Evolutionary conservation across 2,329 filamentous ascomycete genomes (phyloP), one percentile per base, ranked within the genome.

Genomic region (Neopestalotiopsis rosae): DNA sequence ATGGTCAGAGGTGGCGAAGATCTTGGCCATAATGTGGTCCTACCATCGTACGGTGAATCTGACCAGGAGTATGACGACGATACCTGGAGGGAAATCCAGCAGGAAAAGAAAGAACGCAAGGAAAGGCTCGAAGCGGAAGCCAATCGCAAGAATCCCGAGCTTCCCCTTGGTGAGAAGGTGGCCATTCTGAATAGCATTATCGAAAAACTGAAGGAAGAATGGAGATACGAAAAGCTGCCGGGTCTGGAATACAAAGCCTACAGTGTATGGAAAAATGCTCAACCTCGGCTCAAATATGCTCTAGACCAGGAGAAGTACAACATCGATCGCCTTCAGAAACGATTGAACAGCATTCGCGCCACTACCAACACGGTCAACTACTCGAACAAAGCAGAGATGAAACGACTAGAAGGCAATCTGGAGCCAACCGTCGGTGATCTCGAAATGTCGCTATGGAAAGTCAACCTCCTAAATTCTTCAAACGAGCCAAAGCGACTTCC

Each of bases 371-470:
- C 28, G 73, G 77, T 1, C 80, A 86, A 17, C 76, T 94, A 90
- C 87, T 77, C 79, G 12, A 87, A 81, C 7, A 80, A 82, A 28
- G 74, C 79, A 1, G 84, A 90, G 14, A 76, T 96, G 14, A 80
- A 83, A 32, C 81, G 79, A 5, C 87, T 89, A 73, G 89, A 90
- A 63, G 79, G 81, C 12, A 86, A 81, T 45, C 81, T 97, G 67
- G 90, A 95, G 69, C 81, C 84, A 4, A 94, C 86, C 3, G 80
- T 97, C 0, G 86, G 88, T 45, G 86, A 92, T 67, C 86, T 87
- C 63, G 82, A 91, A 74, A 79, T 87, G 52, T 77, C 85, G 9
- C 74, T 76, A 7, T 91, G 88, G 87, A 76, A 82, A 3, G 81
- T 87, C n/a, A 72, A 77, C 6, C 72, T 87, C 30, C 79, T 90